Conservation (phyloP, 176 grass and related monocot species). For the Carex littledalei region DNA sequence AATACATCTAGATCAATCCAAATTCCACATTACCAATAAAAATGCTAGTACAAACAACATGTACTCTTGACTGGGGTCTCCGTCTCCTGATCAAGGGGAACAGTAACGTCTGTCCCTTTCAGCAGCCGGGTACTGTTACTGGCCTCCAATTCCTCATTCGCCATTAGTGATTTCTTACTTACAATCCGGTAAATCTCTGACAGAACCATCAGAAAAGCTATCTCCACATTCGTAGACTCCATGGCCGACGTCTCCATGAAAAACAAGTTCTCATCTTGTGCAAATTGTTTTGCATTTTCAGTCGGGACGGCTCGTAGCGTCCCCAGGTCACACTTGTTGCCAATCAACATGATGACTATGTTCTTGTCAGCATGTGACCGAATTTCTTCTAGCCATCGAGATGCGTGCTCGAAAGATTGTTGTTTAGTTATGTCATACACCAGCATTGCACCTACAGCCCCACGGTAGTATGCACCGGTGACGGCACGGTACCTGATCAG, state of each 20-base stretch:
- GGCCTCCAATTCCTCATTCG: conserved; percentile 37
- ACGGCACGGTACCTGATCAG: conserved; percentile 52
- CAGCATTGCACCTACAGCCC: conserved; percentile 52
- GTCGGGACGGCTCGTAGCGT: conserved; percentile 41
- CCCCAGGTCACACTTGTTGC: conserved; percentile 68
- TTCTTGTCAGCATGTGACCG: conserved; percentile 66
- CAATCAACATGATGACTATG: conserved; percentile 69
- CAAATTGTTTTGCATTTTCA: conserved; percentile 62
- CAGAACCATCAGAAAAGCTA: conserved; percentile 54
- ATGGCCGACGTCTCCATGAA: conserved; percentile 65
- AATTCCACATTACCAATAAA: not conserved
- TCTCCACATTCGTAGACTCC: conserved; percentile 50
- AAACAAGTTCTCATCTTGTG: conserved; percentile 60
- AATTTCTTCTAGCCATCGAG: conserved; percentile 66
- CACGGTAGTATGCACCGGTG: conserved; percentile 66
- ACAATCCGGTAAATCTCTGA: conserved; percentile 62
- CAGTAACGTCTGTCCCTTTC: conserved; percentile 41
- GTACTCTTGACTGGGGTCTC: not conserved
- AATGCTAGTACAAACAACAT: conserved; percentile 18
- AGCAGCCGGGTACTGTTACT: conserved; percentile 28
- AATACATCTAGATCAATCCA: not conserved
- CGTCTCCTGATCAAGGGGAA: conserved; percentile 10
- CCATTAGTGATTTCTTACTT: conserved; percentile 51
- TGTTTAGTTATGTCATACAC: conserved; percentile 77
- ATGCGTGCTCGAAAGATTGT: conserved; percentile 68